Evolutionary conservation across 2,329 filamentous ascomycete species (phyloP).

Genomic region (Colletotrichum eremochloae): DNA sequence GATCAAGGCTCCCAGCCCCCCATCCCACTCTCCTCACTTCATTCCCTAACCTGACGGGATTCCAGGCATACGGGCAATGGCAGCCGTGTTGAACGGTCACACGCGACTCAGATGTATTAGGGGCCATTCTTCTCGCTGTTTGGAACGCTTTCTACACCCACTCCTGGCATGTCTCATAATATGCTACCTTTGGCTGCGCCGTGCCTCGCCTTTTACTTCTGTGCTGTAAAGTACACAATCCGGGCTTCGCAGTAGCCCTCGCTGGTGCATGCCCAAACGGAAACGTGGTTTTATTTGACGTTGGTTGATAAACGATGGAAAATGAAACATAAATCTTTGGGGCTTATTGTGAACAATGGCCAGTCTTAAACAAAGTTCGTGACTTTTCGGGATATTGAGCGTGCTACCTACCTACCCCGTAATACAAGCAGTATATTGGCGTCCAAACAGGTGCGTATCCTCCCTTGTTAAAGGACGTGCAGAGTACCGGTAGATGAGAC

Average conservation of each 20-base stretch:
- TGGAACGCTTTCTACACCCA: neutral
- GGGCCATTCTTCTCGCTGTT: slow-evolving; percentile 19
- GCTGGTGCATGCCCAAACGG: neutral
- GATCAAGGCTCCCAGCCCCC: neutral
- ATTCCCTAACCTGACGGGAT: slow-evolving; percentile 11
- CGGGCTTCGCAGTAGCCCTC: neutral
- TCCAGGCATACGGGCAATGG: slow-evolving; percentile 6
- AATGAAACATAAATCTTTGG: neutral
- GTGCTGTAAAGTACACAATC: neutral
- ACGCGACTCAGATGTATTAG: slow-evolving; percentile 29
- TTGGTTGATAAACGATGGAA: neutral
- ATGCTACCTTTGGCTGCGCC: slow-evolving; percentile 11
- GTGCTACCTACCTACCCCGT: too few species aligned
- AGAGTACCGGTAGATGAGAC: too few species aligned
- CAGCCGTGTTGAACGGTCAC: slow-evolving; percentile 12
- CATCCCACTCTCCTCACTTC: neutral
- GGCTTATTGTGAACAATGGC: too few species aligned
- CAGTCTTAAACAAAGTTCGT: neutral
- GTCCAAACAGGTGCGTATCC: neutral
- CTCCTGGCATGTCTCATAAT: slow-evolving; percentile 15
- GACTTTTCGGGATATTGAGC: neutral
- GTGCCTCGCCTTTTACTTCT: neutral
- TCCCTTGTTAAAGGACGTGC: neutral
- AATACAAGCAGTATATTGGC: neutral
- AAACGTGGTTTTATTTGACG: neutral